phyloP scores from a whole-genome alignment of 2,329 filamentous ascomycete species.

The Hypoxylon sp. region DNA sequence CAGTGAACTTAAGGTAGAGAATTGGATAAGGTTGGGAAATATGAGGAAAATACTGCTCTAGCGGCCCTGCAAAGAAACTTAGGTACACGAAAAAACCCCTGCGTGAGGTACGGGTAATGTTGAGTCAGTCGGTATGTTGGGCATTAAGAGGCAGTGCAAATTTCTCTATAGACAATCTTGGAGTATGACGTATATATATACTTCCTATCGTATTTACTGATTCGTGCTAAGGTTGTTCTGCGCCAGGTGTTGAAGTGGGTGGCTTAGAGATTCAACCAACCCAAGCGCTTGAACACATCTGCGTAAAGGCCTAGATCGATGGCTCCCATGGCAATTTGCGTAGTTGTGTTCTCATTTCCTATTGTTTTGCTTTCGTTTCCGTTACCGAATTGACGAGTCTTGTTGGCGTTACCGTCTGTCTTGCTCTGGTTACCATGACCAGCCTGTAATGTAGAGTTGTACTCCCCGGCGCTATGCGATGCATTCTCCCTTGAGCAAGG shows the following conservation, averaged over 20 bases:
- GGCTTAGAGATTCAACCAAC: not conserved
- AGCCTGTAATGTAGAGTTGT: slow-evolving; percentile 17
- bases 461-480: slow-evolving; percentile 1
- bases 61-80: too few species aligned
- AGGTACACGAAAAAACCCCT: too few species aligned
- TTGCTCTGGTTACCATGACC: slow-evolving; percentile 18
- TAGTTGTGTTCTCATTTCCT: slow-evolving; percentile 23
- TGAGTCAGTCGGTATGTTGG: too few species aligned
- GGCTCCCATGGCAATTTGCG: slow-evolving; percentile 6
- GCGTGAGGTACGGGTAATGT: too few species aligned
- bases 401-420: slow-evolving; percentile 10
- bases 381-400: slow-evolving; percentile 25
- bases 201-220: not conserved
- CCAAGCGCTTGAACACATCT: not conserved
- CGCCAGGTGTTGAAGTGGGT: not conserved
- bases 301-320: not conserved
- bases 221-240: not conserved
- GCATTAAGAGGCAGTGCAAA: too few species aligned
- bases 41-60: too few species aligned
- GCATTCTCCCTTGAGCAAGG: not conserved
- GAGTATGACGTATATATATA: not conserved
- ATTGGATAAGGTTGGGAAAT: too few species aligned
- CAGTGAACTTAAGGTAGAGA: too few species aligned
- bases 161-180: too few species aligned
- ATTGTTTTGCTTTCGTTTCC: slow-evolving; percentile 7